A percentile compares a stretch with the other conserved stretches of the same genome.
Conservation (phyloP, 805 yeast species). For the Starmerella sp. region DNA sequence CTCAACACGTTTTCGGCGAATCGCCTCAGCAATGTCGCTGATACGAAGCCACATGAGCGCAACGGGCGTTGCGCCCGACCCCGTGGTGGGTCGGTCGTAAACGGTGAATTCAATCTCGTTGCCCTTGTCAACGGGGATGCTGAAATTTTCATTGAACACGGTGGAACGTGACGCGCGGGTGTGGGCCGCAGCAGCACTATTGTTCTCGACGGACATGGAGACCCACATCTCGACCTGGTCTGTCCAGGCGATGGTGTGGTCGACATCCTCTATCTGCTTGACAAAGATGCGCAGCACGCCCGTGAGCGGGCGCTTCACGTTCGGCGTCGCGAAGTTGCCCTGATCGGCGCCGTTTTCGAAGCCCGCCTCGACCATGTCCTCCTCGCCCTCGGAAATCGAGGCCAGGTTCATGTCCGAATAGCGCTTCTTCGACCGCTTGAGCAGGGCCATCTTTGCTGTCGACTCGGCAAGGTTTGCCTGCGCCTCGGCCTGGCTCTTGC, state of each 20-base stretch:
- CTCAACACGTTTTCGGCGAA: constrained; percentile 76
- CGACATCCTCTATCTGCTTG: constrained; percentile 74
- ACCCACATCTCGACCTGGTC: constrained; percentile 84
- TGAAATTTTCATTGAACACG: constrained; percentile 68
- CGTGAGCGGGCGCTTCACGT: constrained; percentile 67
- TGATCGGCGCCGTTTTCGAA: constrained; percentile 17
- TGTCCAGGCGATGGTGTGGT: constrained; percentile 68
- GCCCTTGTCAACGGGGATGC: constrained; percentile 74
- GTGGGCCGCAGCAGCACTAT: constrained; percentile 42
- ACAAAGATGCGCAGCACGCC: constrained; percentile 70
- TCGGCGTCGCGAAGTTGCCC: constrained; percentile 54
- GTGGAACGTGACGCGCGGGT: constrained; percentile 56
- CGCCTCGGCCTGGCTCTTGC: constrained; percentile 73
- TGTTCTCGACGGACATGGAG: constrained; percentile 22
- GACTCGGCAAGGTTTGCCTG: constrained; percentile 78
- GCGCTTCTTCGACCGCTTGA: constrained; percentile 72
- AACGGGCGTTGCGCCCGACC: constrained; percentile 44
- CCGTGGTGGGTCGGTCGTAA: constrained; percentile 42
- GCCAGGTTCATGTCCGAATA: constrained; percentile 77
- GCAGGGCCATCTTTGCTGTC: constrained; percentile 69
- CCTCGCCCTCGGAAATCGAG: constrained; percentile 22
- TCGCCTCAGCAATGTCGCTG: constrained; percentile 87
- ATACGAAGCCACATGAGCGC: constrained; percentile 86
- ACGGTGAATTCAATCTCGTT: constrained; percentile 84
- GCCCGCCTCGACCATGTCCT: constrained; percentile 11